phyloP scores from a whole-genome alignment of 1,139 yeast genomes.

The Taphrina communis region DNA sequence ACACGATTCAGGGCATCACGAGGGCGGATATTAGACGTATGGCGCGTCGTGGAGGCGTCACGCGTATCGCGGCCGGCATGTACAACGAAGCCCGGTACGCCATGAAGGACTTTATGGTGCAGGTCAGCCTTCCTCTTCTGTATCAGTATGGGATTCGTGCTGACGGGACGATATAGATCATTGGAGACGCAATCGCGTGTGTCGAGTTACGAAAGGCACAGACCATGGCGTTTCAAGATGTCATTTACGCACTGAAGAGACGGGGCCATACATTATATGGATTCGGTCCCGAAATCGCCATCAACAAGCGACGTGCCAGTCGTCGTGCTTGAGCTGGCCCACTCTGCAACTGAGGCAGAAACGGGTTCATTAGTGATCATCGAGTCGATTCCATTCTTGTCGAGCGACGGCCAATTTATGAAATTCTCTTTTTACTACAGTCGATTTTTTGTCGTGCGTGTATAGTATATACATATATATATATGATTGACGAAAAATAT shows the following conservation, averaged over 20 bases:
- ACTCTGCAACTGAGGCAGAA: background rate
- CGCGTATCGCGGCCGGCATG: constrained; percentile 50
- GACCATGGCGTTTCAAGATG: constrained; percentile 49
- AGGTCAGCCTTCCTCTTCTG: constrained; percentile 35
- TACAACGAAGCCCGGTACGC: constrained; percentile 50
- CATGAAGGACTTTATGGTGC: constrained; percentile 49
- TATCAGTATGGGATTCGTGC: background rate
- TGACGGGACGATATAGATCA: constrained; percentile 42
- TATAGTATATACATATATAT: too few species aligned
- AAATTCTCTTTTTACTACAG: too few species aligned
- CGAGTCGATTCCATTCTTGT: background rate
- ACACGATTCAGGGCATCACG: constrained; percentile 50
- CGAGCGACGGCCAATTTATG: background rate
- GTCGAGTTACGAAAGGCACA: constrained; percentile 48
- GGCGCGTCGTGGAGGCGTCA: constrained; percentile 51
- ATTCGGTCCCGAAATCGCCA: constrained; percentile 45
- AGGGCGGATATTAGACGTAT: constrained; percentile 51
- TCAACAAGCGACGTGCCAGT: background rate
- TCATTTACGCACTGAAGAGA: constrained; percentile 50
- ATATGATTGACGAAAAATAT: background rate
- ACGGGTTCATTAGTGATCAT: background rate
- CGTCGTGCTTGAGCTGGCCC: constrained; percentile 1
- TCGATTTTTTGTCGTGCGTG: background rate
- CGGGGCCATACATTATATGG: constrained; percentile 51
- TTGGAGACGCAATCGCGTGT: constrained; percentile 48